phyloP scores from a whole-genome alignment of 1,284 basidiomycete species.

The Fomes fomentarius region DNA sequence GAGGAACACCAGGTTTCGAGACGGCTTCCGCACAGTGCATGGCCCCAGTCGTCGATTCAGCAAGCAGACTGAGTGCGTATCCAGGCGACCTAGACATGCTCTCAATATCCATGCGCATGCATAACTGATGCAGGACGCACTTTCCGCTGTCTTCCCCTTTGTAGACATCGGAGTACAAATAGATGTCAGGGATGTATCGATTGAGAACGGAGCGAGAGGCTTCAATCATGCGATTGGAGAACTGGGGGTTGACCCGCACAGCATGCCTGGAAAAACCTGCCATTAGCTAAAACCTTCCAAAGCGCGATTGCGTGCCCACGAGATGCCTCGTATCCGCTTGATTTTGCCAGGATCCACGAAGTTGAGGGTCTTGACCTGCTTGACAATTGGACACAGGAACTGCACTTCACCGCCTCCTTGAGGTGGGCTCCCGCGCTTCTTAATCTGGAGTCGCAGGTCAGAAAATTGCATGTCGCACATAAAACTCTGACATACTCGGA shows the following conservation, averaged over 20 bases:
- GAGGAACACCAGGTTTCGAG: slow-evolving; percentile 78
- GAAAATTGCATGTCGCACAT: slow-evolving; percentile 1
- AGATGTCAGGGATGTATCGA: slow-evolving; percentile 97
- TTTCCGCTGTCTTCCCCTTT: slow-evolving; percentile 97
- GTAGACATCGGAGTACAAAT: slow-evolving; percentile 98
- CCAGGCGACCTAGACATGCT: slow-evolving; percentile 80
- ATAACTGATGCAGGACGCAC: slow-evolving; percentile 48
- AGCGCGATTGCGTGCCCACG: slow-evolving; percentile 56
- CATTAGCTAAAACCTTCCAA: neutral
- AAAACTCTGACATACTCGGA: slow-evolving; percentile 56
- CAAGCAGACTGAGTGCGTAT: slow-evolving; percentile 89
- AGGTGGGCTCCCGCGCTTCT: slow-evolving; percentile 91
- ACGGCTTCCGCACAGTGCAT: slow-evolving; percentile 88
- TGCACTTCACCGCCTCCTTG: slow-evolving; percentile 92
- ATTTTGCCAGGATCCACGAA: slow-evolving; percentile 92
- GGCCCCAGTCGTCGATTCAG: slow-evolving; percentile 91
- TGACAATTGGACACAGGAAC: slow-evolving; percentile 91
- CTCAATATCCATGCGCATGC: neutral
- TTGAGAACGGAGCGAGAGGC: slow-evolving; percentile 90
- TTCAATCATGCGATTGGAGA: slow-evolving; percentile 98
- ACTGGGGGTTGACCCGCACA: slow-evolving; percentile 94
- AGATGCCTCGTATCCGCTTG: slow-evolving; percentile 93
- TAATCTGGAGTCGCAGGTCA: slow-evolving; percentile 60
- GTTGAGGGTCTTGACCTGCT: slow-evolving; percentile 89
- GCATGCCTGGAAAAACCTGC: slow-evolving; percentile 57